phyloP scores from a whole-genome alignment of 2,329 filamentous ascomycete species.

The Blastomyces gilchristii region DNA sequence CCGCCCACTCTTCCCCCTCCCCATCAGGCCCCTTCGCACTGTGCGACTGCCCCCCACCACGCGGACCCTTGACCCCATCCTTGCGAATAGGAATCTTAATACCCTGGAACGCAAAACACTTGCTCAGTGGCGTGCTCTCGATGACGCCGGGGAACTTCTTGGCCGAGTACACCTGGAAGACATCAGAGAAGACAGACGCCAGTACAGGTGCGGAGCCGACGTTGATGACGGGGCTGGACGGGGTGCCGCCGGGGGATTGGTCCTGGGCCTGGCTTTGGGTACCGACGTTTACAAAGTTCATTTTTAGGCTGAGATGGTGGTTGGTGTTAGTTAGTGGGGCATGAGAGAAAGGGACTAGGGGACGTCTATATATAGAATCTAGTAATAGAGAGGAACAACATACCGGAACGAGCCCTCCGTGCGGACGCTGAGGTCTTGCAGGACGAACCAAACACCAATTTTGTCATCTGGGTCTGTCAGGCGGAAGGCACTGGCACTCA shows the following conservation, averaged over 20 bases:
- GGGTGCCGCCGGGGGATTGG: slow-evolving; percentile 19
- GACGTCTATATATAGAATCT: too few relatives aligned
- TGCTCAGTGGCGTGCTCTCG: slow-evolving; percentile 82
- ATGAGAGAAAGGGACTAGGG: too few relatives aligned
- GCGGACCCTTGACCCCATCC: slow-evolving; percentile 51
- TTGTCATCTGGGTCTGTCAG: slow-evolving; percentile 69
- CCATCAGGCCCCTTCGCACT: slow-evolving; percentile 29
- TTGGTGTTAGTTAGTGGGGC: not conserved
- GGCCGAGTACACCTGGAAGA: slow-evolving; percentile 88
- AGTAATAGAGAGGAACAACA: too few relatives aligned
- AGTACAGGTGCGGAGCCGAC: slow-evolving; percentile 69
- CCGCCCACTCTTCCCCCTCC: slow-evolving; percentile 14
- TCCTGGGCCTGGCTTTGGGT: slow-evolving; percentile 23
- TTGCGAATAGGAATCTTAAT: slow-evolving; percentile 96
- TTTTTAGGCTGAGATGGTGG: slow-evolving; percentile 45
- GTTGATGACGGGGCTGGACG: slow-evolving; percentile 47
- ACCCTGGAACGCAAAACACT: slow-evolving; percentile 83
- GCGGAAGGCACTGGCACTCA: slow-evolving; percentile 78
- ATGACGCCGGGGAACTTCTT: slow-evolving; percentile 99
- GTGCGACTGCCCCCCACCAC: slow-evolving; percentile 37
- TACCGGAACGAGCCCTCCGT: slow-evolving; percentile 88
- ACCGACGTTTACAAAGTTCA: slow-evolving; percentile 75
- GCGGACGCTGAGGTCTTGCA: slow-evolving; percentile 88
- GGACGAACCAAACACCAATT: slow-evolving; percentile 89
- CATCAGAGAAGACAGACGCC: slow-evolving; percentile 74